Conservation (phyloP, 2,329 filamentous ascomycete species). For the Aspergillus sp. region DNA sequence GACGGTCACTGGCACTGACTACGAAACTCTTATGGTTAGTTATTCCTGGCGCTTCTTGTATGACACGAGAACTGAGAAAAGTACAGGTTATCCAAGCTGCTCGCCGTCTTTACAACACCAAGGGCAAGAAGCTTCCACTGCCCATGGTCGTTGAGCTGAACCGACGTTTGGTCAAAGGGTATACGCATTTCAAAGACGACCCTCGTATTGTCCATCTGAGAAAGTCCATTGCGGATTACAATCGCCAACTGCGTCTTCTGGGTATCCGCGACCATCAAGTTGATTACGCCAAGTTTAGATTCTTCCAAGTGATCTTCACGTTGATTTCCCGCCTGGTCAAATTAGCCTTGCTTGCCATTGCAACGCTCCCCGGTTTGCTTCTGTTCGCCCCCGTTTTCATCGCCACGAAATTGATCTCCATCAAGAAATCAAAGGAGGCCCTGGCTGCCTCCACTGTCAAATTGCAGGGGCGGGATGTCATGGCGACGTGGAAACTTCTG, state of each 20-base stretch:
- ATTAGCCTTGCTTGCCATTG: conserved; percentile 71
- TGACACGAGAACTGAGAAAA: conserved; percentile 28
- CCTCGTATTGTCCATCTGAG: conserved; percentile 75
- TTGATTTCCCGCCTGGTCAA: conserved; percentile 80
- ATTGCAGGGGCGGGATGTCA: conserved; percentile 82
- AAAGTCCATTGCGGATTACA: conserved; percentile 77
- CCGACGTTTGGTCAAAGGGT: conserved; percentile 83
- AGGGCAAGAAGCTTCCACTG: conserved; percentile 87
- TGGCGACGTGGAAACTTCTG: conserved; percentile 91
- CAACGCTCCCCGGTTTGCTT: conserved; percentile 80
- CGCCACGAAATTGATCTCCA: conserved; percentile 77
- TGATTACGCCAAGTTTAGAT: conserved; percentile 81
- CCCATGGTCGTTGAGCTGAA: conserved; percentile 94
- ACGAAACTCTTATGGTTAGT: conserved; percentile 84
- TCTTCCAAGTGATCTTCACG: conserved; percentile 70
- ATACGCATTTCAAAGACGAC: conserved; percentile 89
- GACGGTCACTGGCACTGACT: conserved; percentile 88
- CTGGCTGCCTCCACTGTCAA: conserved; percentile 85
- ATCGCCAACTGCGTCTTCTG: conserved; percentile 78
- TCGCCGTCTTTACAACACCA: conserved; percentile 87
- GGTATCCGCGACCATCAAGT: conserved; percentile 93
- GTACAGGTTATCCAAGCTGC: conserved; percentile 81
- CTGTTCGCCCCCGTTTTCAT: conserved; percentile 89
- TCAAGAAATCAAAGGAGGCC: conserved; percentile 77
- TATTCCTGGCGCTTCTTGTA: neutral